These are phyloP conservation scores for Yamadazyma triangularis DNA, from an alignment of 1,139 yeast genomes.

Conservation along the genomic window DNA sequence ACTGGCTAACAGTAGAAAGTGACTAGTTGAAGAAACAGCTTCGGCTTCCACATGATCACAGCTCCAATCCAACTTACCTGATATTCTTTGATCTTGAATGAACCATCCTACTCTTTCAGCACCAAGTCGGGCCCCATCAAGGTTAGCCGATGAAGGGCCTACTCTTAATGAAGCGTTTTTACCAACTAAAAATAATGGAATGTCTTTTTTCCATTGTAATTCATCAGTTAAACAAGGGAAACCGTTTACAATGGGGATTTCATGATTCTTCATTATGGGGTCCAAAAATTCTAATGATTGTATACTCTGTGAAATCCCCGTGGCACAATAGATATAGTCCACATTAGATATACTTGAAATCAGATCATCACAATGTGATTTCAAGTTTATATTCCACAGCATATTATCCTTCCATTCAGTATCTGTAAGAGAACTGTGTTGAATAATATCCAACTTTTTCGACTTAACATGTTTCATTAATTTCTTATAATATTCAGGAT, in stretches of 20 bases:
- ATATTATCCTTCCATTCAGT: too few relatives aligned
- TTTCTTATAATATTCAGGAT: conserved; percentile 40
- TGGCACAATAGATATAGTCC: conserved; percentile 41
- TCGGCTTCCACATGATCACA: too few relatives aligned
- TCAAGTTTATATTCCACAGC: too few relatives aligned
- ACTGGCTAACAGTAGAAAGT: too few relatives aligned
- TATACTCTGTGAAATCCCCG: conserved; percentile 36
- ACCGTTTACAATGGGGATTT: conserved; percentile 31
- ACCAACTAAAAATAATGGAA: conserved; percentile 42
- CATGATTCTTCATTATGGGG: conserved; percentile 19
- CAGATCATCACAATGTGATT: too few relatives aligned
- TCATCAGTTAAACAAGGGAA: conserved; percentile 44
- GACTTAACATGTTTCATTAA: conserved; percentile 25
- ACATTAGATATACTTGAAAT: too few relatives aligned
- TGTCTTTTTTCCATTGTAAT: conserved; percentile 35
- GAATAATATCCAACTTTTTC: too few relatives aligned
- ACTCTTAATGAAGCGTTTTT: conserved; percentile 41
- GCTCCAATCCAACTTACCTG: too few relatives aligned
- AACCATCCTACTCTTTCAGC: conserved; percentile 46
- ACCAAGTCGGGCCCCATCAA: conserved; percentile 46
- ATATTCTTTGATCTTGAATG: too few relatives aligned
- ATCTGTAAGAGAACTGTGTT: too few relatives aligned
- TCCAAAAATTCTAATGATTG: conserved; percentile 24
- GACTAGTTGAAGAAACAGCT: too few relatives aligned
- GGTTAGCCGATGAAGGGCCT: conserved; percentile 47